Conservation (phyloP, 1,139 yeast genomes). For the Candida buenavistaensis region DNA sequence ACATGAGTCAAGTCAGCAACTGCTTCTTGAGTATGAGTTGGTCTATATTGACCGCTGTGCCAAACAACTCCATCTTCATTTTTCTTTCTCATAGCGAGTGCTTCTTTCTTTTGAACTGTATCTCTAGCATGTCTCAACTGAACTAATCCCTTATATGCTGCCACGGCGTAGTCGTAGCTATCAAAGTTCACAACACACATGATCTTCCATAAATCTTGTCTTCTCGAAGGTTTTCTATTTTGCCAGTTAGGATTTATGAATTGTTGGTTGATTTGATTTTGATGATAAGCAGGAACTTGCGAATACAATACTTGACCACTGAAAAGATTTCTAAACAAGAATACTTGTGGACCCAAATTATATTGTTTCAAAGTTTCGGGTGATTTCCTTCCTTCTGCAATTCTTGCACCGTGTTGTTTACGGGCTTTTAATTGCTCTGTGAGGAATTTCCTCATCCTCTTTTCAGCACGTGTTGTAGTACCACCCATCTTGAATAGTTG, state of each 20-base stretch:
- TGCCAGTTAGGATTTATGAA: constrained; percentile 86
- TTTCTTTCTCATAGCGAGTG: constrained; percentile 68
- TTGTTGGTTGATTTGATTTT: constrained; percentile 69
- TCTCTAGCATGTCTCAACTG: constrained; percentile 76
- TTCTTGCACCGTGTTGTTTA: constrained; percentile 44
- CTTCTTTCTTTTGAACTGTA: constrained; percentile 54
- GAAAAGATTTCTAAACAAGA: constrained; percentile 78
- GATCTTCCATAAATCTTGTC: constrained; percentile 88
- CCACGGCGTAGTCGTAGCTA: constrained; percentile 64
- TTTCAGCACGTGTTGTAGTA: constrained; percentile 48
- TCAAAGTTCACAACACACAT: constrained; percentile 82
- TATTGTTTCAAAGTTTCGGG: constrained; percentile 29
- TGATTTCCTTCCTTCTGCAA: constrained; percentile 41
- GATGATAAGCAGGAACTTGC: constrained; percentile 73
- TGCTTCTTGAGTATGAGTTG: constrained; percentile 88
- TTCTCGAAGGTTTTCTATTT: constrained; percentile 73
- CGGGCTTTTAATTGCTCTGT: constrained; percentile 48
- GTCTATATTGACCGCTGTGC: constrained; percentile 85
- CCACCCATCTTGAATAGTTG: constrained; percentile 33
- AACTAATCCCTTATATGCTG: constrained; percentile 73
- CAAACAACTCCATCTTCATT: constrained; percentile 79
- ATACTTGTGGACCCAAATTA: constrained; percentile 76
- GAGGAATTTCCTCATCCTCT: constrained; percentile 52
- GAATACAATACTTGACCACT: constrained; percentile 89
- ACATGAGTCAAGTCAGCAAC: constrained; percentile 82